Evolutionary conservation across 495 filamentous ascomycete species (phyloP).

Genomic region (Apodospora peruviana): DNA sequence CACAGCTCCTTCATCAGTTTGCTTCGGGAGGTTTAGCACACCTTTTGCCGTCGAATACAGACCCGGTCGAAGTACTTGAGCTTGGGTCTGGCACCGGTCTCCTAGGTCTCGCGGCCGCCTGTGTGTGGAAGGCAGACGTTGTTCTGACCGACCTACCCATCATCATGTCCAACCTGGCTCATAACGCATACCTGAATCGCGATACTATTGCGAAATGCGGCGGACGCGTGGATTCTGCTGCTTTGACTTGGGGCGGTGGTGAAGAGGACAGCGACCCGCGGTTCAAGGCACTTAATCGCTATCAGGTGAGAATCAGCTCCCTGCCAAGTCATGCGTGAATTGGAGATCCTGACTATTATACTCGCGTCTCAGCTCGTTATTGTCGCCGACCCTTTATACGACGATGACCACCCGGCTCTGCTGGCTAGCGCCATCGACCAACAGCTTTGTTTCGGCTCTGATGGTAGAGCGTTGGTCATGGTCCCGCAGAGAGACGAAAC

Average conservation of each 20-base stretch:
- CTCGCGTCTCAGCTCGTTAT: slow-evolving; percentile 30
- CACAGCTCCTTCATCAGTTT: slow-evolving; percentile 59
- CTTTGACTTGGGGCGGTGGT: slow-evolving; percentile 37
- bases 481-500: slow-evolving; percentile 37
- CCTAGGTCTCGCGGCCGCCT: slow-evolving; percentile 48
- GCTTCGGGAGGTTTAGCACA: slow-evolving; percentile 29
- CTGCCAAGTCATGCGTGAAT: not conserved
- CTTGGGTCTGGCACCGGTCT: slow-evolving; percentile 62
- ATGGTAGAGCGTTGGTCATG: slow-evolving; percentile 39
- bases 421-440: slow-evolving; percentile 34
- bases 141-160: slow-evolving; percentile 40
- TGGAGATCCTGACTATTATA: not conserved
- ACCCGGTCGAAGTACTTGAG: slow-evolving; percentile 41
- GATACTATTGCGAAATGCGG: slow-evolving; percentile 25
- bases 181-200: slow-evolving; percentile 36
- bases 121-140: slow-evolving; percentile 35
- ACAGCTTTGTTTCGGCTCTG: slow-evolving; percentile 28
- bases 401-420: slow-evolving; percentile 41
- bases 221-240: slow-evolving; percentile 28
- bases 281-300: slow-evolving; percentile 29
- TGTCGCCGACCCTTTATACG: slow-evolving; percentile 41
- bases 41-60: slow-evolving; percentile 19
- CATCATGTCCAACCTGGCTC: slow-evolving; percentile 38
- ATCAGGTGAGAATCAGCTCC: slow-evolving; percentile 25
- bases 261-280: slow-evolving; percentile 24